A percentile compares a stretch with the other conserved stretches of the same genome.
phyloP scores from a whole-genome alignment of 2,329 filamentous ascomycete genomes.

The Hansfordia pulvinata region DNA sequence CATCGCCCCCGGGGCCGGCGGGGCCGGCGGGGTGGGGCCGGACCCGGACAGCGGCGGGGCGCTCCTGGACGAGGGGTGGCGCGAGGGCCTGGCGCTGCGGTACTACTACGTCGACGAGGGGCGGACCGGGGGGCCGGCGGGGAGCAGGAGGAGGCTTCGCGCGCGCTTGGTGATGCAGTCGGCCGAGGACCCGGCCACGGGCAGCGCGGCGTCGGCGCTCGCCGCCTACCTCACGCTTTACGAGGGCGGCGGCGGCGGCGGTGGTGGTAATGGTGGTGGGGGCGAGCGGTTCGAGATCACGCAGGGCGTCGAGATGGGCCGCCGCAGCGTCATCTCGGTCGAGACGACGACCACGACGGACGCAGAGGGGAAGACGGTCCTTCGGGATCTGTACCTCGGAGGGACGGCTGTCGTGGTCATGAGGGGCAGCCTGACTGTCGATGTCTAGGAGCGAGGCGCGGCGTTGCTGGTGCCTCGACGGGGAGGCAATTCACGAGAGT shows the following conservation, averaged over 20 bases:
- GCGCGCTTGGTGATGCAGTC: slow-evolving; percentile 44
- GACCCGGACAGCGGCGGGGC: slow-evolving; percentile 16
- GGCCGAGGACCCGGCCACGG: slow-evolving; percentile 46
- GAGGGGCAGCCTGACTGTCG: slow-evolving; percentile 11
- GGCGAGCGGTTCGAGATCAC: slow-evolving; percentile 36
- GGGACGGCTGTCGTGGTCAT: slow-evolving; percentile 17
- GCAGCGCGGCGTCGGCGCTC: slow-evolving; percentile 46
- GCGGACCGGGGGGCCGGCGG: slow-evolving; percentile 11
- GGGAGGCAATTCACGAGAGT: no score
- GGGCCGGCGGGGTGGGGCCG: no score
- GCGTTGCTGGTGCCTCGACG: no score
- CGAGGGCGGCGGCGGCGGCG: slow-evolving; percentile 16
- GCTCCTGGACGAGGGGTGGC: slow-evolving; percentile 42
- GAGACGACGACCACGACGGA: slow-evolving; percentile 19
- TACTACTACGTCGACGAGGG: slow-evolving; percentile 44
- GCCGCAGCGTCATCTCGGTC: slow-evolving; percentile 37
- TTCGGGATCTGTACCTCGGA: slow-evolving; percentile 14
- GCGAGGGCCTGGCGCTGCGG: slow-evolving; percentile 33
- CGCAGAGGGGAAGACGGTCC: slow-evolving; percentile 3
- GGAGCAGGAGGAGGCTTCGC: slow-evolving; percentile 21
- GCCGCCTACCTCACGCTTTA: slow-evolving; percentile 36
- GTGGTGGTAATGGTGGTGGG: slow-evolving; percentile 4
- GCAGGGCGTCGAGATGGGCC: slow-evolving; percentile 57
- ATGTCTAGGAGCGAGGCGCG: no score
- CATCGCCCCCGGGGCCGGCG: slow-evolving; percentile 17